phyloP scores from a whole-genome alignment of 1,139 yeast genomes.

The Blastobotrys arbuscula region DNA sequence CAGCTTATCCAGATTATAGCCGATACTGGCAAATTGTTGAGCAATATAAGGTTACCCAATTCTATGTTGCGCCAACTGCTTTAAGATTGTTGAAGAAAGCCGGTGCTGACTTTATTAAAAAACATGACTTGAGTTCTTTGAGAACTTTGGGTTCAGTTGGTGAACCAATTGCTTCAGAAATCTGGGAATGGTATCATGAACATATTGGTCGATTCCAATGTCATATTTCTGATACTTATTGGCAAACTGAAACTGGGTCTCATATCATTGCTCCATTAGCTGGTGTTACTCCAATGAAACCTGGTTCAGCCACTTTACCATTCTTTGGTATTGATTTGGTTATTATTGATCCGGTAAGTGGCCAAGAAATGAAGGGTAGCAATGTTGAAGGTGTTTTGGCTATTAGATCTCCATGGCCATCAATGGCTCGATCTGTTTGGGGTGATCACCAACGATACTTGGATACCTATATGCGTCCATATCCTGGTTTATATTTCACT shows the following conservation, averaged over 20 bases:
- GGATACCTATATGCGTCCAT: slow-evolving; percentile 92
- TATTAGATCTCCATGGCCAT: slow-evolving; percentile 88
- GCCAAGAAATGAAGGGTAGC: slow-evolving; percentile 75
- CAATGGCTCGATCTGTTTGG: slow-evolving; percentile 96
- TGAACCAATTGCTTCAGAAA: slow-evolving; percentile 96
- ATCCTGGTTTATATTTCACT: slow-evolving; percentile 94
- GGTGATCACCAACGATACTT: slow-evolving; percentile 82
- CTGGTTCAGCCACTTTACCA: slow-evolving; percentile 95
- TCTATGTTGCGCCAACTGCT: slow-evolving; percentile 98
- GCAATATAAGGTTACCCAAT: slow-evolving; percentile 90
- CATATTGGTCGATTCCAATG: slow-evolving; percentile 86
- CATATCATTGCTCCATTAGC: slow-evolving; percentile 95
- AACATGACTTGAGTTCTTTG: slow-evolving; percentile 83
- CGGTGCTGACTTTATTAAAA: slow-evolving; percentile 83
- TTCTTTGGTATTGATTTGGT: slow-evolving; percentile 91
- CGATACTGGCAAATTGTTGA: slow-evolving; percentile 96
- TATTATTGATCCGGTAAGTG: slow-evolving; percentile 88
- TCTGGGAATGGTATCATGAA: slow-evolving; percentile 98
- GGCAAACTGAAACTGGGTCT: slow-evolving; percentile 99
- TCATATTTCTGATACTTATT: slow-evolving; percentile 87
- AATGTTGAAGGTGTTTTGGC: slow-evolving; percentile 97
- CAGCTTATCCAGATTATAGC: slow-evolving; percentile 94
- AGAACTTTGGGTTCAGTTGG: slow-evolving; percentile 98
- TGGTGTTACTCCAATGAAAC: slow-evolving; percentile 91
- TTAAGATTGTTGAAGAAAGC: slow-evolving; percentile 91